Percentiles rank a stretch among this genome's conserved stretches.
phyloP scores from a whole-genome alignment of 768 basidiomycete genomes.

The Krasilnikovozyma curviuscula region DNA sequence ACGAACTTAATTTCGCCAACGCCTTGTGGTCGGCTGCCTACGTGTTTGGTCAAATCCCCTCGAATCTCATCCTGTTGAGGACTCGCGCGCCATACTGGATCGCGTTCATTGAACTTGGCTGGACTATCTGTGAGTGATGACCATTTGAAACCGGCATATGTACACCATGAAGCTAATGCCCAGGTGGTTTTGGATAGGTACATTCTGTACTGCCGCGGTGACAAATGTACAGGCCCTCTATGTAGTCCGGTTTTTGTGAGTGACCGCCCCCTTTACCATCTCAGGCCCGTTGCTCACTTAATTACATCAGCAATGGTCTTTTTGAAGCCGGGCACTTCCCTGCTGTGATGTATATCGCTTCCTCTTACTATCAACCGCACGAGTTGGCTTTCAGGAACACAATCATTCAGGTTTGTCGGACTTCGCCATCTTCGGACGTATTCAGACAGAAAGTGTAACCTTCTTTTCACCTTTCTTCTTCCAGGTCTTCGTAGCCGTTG shows the following conservation, averaged over 20 bases:
- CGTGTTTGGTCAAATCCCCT: constrained; percentile 18
- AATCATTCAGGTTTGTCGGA: constrained; percentile 14
- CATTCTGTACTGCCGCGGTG: constrained; percentile 17
- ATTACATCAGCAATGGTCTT: constrained; percentile 14
- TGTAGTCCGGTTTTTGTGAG: constrained; percentile 18
- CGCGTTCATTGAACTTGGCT: constrained; percentile 17
- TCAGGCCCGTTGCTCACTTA: not conserved
- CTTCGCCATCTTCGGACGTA: too few species aligned
- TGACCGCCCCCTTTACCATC: not conserved
- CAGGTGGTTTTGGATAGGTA: too few species aligned
- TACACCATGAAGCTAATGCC: too few species aligned
- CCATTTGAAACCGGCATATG: too few species aligned
- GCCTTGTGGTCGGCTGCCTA: constrained; percentile 19
- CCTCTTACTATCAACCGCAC: constrained; percentile 18
- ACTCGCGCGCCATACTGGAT: constrained; percentile 15
- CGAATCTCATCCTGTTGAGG: constrained; percentile 14
- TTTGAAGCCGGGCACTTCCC: constrained; percentile 21
- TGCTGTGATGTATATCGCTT: constrained; percentile 17
- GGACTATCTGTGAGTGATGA: constrained; percentile 18
- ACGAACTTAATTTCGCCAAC: constrained; percentile 15
- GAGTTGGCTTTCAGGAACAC: constrained; percentile 17
- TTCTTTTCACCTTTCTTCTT: too few species aligned
- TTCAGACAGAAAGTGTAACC: too few species aligned
- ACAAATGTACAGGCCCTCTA: constrained; percentile 15
- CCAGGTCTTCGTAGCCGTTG: constrained; percentile 12